A percentile compares a stretch with the other conserved stretches of the same genome.
Evolutionary conservation across 495 filamentous ascomycete genomes (phyloP).

Genomic region (Usnea hakonensis): DNA sequence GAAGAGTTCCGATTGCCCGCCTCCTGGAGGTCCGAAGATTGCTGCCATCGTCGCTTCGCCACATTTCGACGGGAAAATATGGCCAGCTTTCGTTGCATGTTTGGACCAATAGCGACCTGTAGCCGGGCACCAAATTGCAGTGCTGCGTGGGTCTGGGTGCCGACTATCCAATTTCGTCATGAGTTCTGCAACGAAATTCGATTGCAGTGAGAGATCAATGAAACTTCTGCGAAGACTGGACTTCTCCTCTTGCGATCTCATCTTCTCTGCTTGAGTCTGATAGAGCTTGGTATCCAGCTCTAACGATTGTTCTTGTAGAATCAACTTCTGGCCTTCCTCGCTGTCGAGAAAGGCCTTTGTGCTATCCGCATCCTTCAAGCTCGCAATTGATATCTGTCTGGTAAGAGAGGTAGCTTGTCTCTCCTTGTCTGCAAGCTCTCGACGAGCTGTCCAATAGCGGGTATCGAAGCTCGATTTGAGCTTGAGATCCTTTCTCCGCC

Average conservation of each 20-base stretch:
- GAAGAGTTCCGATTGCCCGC: slow-evolving; percentile 18
- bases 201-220: slow-evolving; percentile 2
- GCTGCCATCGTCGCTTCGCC: slow-evolving; percentile 20
- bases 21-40: slow-evolving; percentile 17
- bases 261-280: slow-evolving; percentile 1
- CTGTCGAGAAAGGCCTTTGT: background rate
- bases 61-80: slow-evolving; percentile 20
- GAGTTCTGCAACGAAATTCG: background rate
- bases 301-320: background rate
- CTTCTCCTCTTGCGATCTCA: background rate
- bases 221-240: background rate
- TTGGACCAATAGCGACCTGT: background rate
- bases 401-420: background rate
- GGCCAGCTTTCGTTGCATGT: background rate
- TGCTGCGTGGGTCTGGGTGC: no score
- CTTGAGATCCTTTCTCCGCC: slow-evolving; percentile 1
- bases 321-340: background rate
- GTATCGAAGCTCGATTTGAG: background rate
- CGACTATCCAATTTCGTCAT: background rate
- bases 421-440: background rate
- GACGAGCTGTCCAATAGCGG: background rate
- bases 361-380: background rate
- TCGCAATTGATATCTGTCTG: slow-evolving; percentile 1
- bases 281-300: background rate
- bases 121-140: background rate